Base-by-base conservation (phyloP, 169 alveolate genomes). In the Plasmodium berghei region DNA sequence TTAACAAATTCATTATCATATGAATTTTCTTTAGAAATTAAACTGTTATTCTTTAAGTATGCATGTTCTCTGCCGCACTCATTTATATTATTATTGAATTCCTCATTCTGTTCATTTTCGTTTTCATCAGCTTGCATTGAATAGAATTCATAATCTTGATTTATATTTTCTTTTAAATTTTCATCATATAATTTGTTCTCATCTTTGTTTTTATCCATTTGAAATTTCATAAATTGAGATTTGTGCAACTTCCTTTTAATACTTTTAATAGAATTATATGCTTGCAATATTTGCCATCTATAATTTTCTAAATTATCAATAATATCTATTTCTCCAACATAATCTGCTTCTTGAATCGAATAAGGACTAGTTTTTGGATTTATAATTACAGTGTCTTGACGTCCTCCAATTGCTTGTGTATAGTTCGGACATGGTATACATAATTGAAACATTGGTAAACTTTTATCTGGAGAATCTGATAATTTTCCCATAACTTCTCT, bases 401-500 rank as follows among this genome's bases (percentile, higher is more conserved):
- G 91, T 52, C 92, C 95, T 12, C 98, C 98, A 48, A 95, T 92
- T 16, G 97, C 94, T 74, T 96, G 96, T 26, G 95, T 80, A 9
- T 96, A 85, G 72, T 96, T 96, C 10, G 96, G 96, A 75, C 97
- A 96, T n/a, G 95, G 95, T 8, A 93, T 88, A 49, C 95, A 95
- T 28, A 94, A 86, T 22, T 87, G 75, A 73, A 91, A 87, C 56
- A 74, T 62, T 9, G 94, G 93, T 18, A 73, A 75, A 10, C 87
- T 73, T 22, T 89, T 71, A 49, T 80, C 89, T 8, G 93, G 85
- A 14, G 87, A 80, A 55, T 72, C 88, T n/a, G 92, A 62, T 40
- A 94, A 73, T 49, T 94, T 92, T 6, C 93, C 94, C 98, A 96
- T 96, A 40, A 96, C 96, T 91, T 96, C 98, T 73, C 94, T 94